Base-by-base conservation (phyloP, 768 basidiomycete species). In the Mycena venus region DNA sequence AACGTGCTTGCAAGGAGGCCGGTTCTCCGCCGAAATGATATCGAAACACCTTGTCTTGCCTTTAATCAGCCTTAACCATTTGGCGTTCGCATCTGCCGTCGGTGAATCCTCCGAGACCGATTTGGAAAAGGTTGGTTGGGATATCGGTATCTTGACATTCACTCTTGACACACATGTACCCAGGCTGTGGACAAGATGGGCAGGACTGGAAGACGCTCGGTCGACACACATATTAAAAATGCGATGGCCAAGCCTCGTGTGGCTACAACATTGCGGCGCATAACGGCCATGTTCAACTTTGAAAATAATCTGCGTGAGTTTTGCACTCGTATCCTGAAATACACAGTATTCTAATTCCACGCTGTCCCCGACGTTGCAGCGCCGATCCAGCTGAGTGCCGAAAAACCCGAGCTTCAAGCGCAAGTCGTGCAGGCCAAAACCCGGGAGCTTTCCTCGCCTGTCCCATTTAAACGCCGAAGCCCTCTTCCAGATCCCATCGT, bases 21-120 rank as follows among this genome's bases (percentile, higher is more conserved):
- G 87, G 81, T 77, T 82, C 36, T 93, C 94, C 40, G 90, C 95
- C 71, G 92, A 94, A 62, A 85, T 95, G 67, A 86, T 96, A 63
- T 95, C 95, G 73, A 92, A 88, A 75, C 95, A 96, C 77, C 90
- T 95, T 75, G 91, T 95, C 74, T 85, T 92, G 73, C 95, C 95
- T 9, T 86, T 95, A 72, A 91, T 96, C 79, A 94, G 91, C 80
- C 84, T 90, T 56, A 91, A 88, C 71, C 91, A 95, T 81, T 82
- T 94, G 75, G 89, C 92, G 2, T 93, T 95, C 82, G 86, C 90
- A 65, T 89, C 93, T 73, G 82, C 88, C 53, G 82, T 94, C 69
- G 82, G 86, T 80, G 89, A 90, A 79, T 83, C 92, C 58, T 81
- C 91, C 53, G 88, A 89, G 71, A 79, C 77, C 55, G 92, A 93